phyloP scores from a whole-genome alignment of 495 filamentous ascomycete species.

The Penicillium atrosanguineum region DNA sequence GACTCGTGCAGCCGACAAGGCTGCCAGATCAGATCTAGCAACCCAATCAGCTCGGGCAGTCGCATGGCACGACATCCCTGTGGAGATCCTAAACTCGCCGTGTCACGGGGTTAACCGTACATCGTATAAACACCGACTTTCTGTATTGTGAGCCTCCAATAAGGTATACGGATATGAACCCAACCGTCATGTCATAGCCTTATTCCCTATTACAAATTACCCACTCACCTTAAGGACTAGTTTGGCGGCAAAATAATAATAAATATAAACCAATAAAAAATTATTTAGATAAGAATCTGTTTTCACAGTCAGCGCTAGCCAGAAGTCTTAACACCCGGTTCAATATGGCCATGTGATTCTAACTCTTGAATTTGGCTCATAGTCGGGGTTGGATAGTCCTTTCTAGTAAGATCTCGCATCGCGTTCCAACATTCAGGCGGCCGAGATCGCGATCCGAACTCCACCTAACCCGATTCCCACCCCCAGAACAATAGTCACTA shows the following conservation, averaged over 20 bases:
- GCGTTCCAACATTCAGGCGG: constrained; percentile 7
- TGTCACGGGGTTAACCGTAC: constrained; percentile 2
- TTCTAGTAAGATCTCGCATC: background rate
- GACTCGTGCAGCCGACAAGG: background rate
- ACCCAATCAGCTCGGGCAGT: background rate
- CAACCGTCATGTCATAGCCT: no score
- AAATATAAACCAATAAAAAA: background rate
- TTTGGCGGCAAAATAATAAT: background rate
- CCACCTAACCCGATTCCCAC: background rate
- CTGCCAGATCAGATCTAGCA: background rate
- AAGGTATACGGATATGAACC: background rate
- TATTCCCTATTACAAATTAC: background rate
- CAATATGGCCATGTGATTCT: no score
- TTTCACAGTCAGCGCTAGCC: no score
- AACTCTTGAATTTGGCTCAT: no score
- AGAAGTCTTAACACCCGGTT: no score
- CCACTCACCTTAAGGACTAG: background rate
- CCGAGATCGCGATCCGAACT: constrained; percentile 4
- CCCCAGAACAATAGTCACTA: no score
- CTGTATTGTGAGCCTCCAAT: background rate
- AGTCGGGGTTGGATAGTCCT: background rate
- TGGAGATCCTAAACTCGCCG: constrained; percentile 7
- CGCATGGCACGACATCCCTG: background rate
- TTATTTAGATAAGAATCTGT: no score
- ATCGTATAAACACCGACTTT: background rate